Evolutionary conservation across 805 yeast genomes (phyloP).

Genomic region (Yarrowia deformans): DNA sequence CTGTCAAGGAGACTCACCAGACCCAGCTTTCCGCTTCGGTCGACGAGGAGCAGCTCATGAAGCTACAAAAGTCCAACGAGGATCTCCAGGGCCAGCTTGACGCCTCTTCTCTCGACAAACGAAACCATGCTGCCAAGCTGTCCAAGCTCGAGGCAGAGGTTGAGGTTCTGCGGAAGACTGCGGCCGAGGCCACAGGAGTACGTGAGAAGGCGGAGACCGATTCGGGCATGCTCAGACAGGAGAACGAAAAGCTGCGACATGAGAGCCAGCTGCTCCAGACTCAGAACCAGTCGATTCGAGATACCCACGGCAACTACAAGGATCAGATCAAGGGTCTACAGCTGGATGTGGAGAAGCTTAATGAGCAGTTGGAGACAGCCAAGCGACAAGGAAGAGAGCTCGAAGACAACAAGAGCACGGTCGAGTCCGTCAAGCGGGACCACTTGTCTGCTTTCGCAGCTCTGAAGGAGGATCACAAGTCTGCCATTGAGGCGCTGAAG

Average conservation of each 20-base stretch:
- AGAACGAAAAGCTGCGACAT: conserved; percentile 23
- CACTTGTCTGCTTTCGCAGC: background rate
- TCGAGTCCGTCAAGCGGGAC: conserved; percentile 7
- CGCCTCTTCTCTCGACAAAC: conserved; percentile 7
- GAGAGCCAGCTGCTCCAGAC: conserved; percentile 33
- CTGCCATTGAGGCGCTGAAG: background rate
- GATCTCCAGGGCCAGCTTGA: conserved; percentile 19
- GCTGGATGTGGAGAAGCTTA: conserved; percentile 17
- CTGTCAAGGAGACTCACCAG: conserved; percentile 2
- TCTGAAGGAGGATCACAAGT: conserved; percentile 3
- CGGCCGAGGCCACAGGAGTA: conserved; percentile 3
- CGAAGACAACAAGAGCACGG: background rate
- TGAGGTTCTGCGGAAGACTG: conserved; percentile 5
- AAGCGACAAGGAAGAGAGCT: background rate
- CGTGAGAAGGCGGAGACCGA: conserved; percentile 22
- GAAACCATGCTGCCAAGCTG: conserved; percentile 5
- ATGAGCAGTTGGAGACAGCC: conserved; percentile 6
- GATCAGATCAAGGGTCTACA: conserved; percentile 21
- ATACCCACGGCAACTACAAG: conserved; percentile 36
- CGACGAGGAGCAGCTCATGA: background rate
- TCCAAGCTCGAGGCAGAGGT: conserved; percentile 16
- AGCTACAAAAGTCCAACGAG: conserved; percentile 7
- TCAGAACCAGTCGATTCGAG: conserved; percentile 33
- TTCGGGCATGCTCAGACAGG: conserved; percentile 2
- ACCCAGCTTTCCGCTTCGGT: conserved; percentile 1